Evolutionary conservation across 1,139 yeast species (phyloP), one percentile per base, ranked within the genome.

Genomic region (Kurtzmaniella quercitrusa): DNA sequence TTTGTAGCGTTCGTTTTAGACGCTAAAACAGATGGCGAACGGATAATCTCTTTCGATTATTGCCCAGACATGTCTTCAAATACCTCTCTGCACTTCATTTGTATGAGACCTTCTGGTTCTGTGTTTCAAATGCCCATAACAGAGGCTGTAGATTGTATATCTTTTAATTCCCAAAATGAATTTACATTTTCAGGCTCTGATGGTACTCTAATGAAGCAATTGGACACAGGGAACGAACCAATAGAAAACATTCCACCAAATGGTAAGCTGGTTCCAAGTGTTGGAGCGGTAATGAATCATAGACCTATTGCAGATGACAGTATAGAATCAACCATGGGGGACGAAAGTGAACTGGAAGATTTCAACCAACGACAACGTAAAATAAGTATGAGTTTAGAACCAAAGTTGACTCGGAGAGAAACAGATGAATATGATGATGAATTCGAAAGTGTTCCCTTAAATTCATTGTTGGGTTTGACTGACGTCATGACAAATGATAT

Each of bases 41-140:
- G 91, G 52, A 95, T 90, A 2, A 81, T 85, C 0, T 84, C 95
- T 0, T 89, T 85, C 63, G 96, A 90, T 59, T 90, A 89, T 58
- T 80, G 85, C 3, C 83, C 88, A 1, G 83, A 82, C 52, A 49
- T 62, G 2, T 48, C 58, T 2, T 62, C 75, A 0, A 63, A 63
- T 38, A 73, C 79, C 0, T 70, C 79, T n/a, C 75, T 79, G 34
- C 67, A 69, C 49, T 75, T 87, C 50, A 82, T 90, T 33, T 90
- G 96, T 60, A 85, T 90, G 85, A 70, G 96, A 50, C 95, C 88
- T 56, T 85, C 95, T 1, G 96, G 96, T 2, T 84, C 88, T 41
- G 84, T 89, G 0, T 90, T 86, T 62, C 70, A 87, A 48, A 87
- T 87, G 93, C 78, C 84, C 0, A 86, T 83, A 1, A 68, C 72